phyloP scores from a whole-genome alignment of 768 basidiomycete species.

The Nidularia sp. region DNA sequence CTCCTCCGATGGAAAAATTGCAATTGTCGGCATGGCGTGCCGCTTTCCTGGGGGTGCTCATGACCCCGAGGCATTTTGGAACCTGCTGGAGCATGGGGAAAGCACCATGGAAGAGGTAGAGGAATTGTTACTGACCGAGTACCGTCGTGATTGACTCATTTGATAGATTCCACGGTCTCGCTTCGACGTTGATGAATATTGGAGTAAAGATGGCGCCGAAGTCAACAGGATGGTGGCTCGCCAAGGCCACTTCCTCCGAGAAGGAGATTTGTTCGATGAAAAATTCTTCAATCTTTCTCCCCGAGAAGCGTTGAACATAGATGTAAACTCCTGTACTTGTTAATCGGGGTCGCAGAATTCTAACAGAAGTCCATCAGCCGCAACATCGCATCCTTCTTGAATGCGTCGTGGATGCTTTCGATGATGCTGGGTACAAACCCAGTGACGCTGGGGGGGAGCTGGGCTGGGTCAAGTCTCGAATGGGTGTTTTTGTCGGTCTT shows the following conservation, averaged over 20 bases:
- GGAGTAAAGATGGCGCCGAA: neutral
- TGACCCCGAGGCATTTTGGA: neutral
- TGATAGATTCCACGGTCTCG: neutral
- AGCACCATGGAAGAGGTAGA: neutral
- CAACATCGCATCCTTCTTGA: constrained; percentile 70
- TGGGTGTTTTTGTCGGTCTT: constrained; percentile 48
- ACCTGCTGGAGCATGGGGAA: neutral
- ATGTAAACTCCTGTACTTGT: too few species aligned
- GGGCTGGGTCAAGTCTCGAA: neutral
- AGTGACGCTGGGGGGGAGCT: constrained; percentile 51
- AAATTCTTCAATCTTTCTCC: constrained; percentile 71
- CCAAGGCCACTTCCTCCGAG: constrained; percentile 62
- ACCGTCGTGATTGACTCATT: neutral
- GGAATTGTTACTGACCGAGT: neutral
- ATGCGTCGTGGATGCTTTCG: constrained; percentile 63
- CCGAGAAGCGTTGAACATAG: constrained; percentile 71
- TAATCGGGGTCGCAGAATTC: too few species aligned
- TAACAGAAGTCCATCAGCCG: too few species aligned
- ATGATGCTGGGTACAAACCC: constrained; percentile 68
- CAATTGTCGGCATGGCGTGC: neutral
- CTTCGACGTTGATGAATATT: neutral
- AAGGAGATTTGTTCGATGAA: constrained; percentile 60
- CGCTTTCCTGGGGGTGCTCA: neutral
- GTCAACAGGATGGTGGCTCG: constrained; percentile 35
- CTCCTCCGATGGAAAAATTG: neutral